Evolutionary conservation across 129 eudicot species (phyloP), one percentile per base, ranked within the genome.

Genomic region (Rutidosis leptorrhynchoides): DNA sequence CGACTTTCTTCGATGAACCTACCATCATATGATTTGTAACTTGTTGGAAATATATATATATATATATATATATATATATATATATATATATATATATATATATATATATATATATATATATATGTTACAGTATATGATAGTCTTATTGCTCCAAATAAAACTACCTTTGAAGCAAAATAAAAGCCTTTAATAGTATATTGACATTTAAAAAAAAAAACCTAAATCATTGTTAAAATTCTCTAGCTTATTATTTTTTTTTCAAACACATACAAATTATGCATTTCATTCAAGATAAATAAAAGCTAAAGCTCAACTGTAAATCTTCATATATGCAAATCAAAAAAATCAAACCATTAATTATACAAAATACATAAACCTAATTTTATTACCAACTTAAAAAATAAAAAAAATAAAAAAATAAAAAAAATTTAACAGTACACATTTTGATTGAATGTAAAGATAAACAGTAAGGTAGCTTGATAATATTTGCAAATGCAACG

Each of bases 1-100:
- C 76, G 26, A 37, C 73, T 79, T 64, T 76, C 76, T 37, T 63
- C 77, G 64, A 33, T 4, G 67, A 46, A 74, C 77, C 70, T 58
- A 74, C 16, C 28, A 51, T 69, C 55, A 63, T 25, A 22, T 63
- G 40, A 68, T 23, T 33, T 8, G 74, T 58, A 77, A 57, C 32
- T 64, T 12, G 69, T 57, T 23, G 58, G 66, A 45, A 24, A n/a
- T n/a, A n/a, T n/a, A n/a, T n/a, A n/a, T n/a, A n/a, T n/a, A n/a
- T n/a, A n/a, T n/a, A n/a, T n/a, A n/a, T n/a, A n/a, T n/a, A n/a
- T n/a, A n/a, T n/a, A n/a, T n/a, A n/a, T n/a, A n/a, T n/a, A n/a
- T n/a, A n/a, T n/a, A n/a, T n/a, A n/a, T n/a, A n/a, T n/a, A n/a
- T n/a, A n/a, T n/a, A n/a, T n/a, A n/a, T n/a, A n/a, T n/a, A n/a